phyloP scores from a whole-genome alignment of 192 early-diverging fungal species.

The Jimgerdemannia lactiflua region DNA sequence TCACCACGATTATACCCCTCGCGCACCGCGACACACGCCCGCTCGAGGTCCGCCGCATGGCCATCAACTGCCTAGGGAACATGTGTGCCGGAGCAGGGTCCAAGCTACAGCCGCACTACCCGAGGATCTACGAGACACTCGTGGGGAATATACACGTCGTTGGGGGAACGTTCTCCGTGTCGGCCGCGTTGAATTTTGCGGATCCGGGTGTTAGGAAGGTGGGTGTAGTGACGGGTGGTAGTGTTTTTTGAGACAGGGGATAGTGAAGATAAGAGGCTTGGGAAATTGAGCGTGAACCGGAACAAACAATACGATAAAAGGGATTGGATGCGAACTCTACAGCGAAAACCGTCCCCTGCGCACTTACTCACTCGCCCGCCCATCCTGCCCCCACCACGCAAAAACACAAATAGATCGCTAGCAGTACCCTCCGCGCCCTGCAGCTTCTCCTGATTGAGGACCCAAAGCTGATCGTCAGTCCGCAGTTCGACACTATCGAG shows the following conservation, averaged over 20 bases:
- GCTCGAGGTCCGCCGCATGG: slow-evolving; percentile 53
- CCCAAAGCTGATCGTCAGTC: slow-evolving; percentile 33
- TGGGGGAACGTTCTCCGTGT: slow-evolving; percentile 14
- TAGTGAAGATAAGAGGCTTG: neutral
- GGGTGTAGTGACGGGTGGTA: neutral
- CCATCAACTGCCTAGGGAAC: slow-evolving; percentile 68
- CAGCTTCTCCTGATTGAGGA: slow-evolving; percentile 52
- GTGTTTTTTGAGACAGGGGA: neutral
- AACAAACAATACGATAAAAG: too few relatives aligned
- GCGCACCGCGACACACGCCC: slow-evolving; percentile 18
- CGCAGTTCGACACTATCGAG: slow-evolving; percentile 41
- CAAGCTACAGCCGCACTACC: slow-evolving; percentile 42
- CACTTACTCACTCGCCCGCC: too few relatives aligned
- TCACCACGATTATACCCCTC: slow-evolving; percentile 10
- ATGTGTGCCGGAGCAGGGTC: slow-evolving; percentile 55
- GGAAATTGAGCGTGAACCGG: too few relatives aligned
- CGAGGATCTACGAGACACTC: slow-evolving; percentile 46
- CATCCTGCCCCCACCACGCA: neutral
- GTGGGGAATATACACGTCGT: slow-evolving; percentile 37
- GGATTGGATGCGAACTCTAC: too few relatives aligned
- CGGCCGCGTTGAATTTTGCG: slow-evolving; percentile 14
- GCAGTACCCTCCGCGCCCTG: slow-evolving; percentile 50
- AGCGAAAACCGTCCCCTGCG: too few relatives aligned
- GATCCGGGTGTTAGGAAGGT: slow-evolving; percentile 32
- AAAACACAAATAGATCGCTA: slow-evolving; percentile 33